phyloP scores from a whole-genome alignment of 306 rosid genomes.

The Elaeagnus macrophylla region DNA sequence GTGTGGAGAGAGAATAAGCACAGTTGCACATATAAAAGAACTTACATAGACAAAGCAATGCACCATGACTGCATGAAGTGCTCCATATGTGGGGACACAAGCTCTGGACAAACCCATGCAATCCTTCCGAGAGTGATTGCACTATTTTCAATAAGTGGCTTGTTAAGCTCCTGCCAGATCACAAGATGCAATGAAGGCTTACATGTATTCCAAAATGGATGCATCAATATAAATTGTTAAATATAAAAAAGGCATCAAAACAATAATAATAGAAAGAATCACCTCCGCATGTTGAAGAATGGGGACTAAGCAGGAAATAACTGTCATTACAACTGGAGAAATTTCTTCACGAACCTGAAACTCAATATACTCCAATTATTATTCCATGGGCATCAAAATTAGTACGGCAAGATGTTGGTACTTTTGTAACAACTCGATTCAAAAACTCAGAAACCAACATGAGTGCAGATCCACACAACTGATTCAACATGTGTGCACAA shows the following conservation, averaged over 20 bases:
- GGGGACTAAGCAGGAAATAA: constrained; percentile 78
- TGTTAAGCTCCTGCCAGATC: constrained; percentile 62
- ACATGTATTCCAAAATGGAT: no score
- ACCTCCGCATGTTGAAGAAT: constrained; percentile 90
- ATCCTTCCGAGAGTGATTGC: constrained; percentile 98
- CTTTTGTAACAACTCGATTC: background rate
- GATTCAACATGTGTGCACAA: background rate
- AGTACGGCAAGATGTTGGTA: background rate
- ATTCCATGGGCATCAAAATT: background rate
- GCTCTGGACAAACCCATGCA: constrained; percentile 97
- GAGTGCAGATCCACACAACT: background rate
- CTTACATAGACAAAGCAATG: constrained; percentile 82
- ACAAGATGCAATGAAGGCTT: constrained; percentile 15
- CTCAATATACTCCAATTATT: constrained; percentile 1
- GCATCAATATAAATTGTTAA: constrained; percentile 19
- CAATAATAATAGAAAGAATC: constrained; percentile 17
- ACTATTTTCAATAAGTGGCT: constrained; percentile 83
- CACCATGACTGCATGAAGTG: constrained; percentile 98
- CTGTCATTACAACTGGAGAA: constrained; percentile 72
- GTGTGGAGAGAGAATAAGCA: background rate
- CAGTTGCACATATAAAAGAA: background rate
- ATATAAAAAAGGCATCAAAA: background rate
- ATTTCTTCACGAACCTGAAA: constrained; percentile 87
- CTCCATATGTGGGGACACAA: constrained; percentile 94
- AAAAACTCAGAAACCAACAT: constrained; percentile 6